phyloP scores from a whole-genome alignment of 768 basidiomycete species.

The Auriscalpium microsporum region DNA sequence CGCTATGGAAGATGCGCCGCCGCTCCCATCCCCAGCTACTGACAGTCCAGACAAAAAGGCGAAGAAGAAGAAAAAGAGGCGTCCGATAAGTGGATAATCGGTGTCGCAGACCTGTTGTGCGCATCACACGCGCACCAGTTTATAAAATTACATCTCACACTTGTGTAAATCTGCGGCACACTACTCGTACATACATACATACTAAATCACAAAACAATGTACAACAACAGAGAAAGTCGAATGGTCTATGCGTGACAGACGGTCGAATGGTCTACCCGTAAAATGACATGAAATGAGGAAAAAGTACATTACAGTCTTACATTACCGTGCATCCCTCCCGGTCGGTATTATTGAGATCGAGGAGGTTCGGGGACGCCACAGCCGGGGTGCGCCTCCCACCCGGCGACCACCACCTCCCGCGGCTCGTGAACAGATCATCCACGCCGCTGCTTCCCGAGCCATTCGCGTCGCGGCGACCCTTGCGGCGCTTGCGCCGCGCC shows the following conservation, averaged over 20 bases:
- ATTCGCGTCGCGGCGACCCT: constrained; percentile 34
- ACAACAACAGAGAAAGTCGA: constrained; percentile 8
- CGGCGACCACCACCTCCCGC: constrained; percentile 45
- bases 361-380: constrained; percentile 39
- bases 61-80: constrained; percentile 3
- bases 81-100: constrained; percentile 5
- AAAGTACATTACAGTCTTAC: constrained; percentile 31
- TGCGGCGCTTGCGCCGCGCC: constrained; percentile 59
- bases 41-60: not conserved
- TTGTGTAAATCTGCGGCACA: too few species aligned
- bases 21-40: not conserved
- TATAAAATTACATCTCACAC: too few species aligned
- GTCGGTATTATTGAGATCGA: constrained; percentile 27
- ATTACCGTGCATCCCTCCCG: constrained; percentile 63
- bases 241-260: too few species aligned
- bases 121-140: too few species aligned
- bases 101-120: not conserved
- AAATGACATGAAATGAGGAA: constrained; percentile 3
- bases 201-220: constrained; percentile 20
- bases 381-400: constrained; percentile 41
- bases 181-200: not conserved
- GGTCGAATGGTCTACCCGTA: not conserved
- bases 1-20: not conserved
- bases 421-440: constrained; percentile 17
- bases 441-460: constrained; percentile 25